Evolutionary conservation across 257 asterid genomes (phyloP).

Genomic region (Gardenia jasminoides): DNA sequence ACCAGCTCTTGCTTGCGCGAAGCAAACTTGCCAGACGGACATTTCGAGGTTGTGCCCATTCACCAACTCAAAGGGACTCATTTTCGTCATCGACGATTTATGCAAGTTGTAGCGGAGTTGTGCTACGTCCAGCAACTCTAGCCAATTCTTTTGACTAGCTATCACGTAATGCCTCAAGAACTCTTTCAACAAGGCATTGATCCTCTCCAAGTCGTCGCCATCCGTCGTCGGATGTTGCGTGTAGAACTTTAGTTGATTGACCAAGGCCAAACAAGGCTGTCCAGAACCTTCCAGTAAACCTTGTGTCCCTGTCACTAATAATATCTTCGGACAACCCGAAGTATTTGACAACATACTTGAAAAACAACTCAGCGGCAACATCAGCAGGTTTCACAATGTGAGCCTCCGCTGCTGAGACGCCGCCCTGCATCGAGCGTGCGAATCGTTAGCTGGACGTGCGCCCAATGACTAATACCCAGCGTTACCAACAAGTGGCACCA

Average conservation of each 20-base stretch:
- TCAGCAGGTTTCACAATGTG: no score
- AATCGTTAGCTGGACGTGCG: no score
- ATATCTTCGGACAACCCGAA: no score
- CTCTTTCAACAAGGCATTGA: conserved; percentile 7
- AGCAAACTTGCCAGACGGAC: no score
- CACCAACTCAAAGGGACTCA: background rate
- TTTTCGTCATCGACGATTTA: background rate
- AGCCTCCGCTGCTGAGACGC: no score
- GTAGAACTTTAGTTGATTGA: background rate
- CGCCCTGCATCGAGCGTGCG: no score
- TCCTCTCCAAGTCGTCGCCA: background rate
- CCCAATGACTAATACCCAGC: no score
- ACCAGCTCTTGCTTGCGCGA: background rate
- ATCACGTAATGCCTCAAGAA: background rate
- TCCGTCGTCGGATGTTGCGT: background rate
- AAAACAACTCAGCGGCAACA: no score
- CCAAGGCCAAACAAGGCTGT: background rate
- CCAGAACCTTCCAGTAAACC: background rate
- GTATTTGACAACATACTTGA: no score
- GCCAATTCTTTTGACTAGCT: background rate
- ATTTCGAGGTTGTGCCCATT: no score
- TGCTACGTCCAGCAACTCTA: background rate
- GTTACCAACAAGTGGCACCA: no score
- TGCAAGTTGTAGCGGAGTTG: background rate
- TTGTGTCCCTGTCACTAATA: no score